A percentile compares a stretch with the other conserved stretches of the same genome.
Conservation (phyloP, 257 asterid genomes). For the Primulina tabacum region DNA sequence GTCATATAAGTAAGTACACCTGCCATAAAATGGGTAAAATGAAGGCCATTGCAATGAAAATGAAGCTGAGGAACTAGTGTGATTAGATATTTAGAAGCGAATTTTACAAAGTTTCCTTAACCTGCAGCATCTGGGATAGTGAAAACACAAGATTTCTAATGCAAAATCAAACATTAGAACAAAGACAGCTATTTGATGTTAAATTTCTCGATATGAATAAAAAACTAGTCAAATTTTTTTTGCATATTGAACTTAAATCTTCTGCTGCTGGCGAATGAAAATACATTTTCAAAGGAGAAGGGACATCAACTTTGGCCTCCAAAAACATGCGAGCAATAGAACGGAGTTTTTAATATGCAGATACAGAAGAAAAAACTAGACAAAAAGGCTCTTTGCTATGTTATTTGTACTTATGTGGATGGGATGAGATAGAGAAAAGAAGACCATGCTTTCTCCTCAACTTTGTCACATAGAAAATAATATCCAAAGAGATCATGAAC, state of each 20-base stretch:
- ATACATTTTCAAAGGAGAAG: slow-evolving; percentile 6
- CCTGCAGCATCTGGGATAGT: not conserved
- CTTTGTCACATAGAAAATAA: not conserved
- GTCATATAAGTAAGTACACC: slow-evolving; percentile 93
- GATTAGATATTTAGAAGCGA: not conserved
- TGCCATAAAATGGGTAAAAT: slow-evolving; percentile 36
- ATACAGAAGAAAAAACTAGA: slow-evolving; percentile 11
- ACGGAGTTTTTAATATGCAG: not conserved
- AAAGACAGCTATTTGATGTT: slow-evolving; percentile 5
- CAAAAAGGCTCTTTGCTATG: not conserved
- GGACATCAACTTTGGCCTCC: not conserved
- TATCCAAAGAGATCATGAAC: not conserved
- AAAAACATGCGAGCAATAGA: slow-evolving; percentile 6
- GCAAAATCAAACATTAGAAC: slow-evolving; percentile 16
- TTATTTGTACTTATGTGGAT: slow-evolving; percentile 6
- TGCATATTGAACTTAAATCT: not conserved
- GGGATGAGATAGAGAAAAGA: not conserved
- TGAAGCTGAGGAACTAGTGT: slow-evolving; percentile 18
- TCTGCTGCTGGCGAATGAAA: not conserved
- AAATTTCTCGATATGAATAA: slow-evolving; percentile 3
- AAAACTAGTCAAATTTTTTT: not conserved
- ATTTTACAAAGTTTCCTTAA: not conserved
- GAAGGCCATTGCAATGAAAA: slow-evolving; percentile 23
- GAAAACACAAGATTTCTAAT: slow-evolving; percentile 9
- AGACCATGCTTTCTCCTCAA: not conserved